Evolutionary conservation across 75 land plant genomes (phyloP), one percentile per base, ranked within the genome.

Genomic region (Sequoia sempervirens): DNA sequence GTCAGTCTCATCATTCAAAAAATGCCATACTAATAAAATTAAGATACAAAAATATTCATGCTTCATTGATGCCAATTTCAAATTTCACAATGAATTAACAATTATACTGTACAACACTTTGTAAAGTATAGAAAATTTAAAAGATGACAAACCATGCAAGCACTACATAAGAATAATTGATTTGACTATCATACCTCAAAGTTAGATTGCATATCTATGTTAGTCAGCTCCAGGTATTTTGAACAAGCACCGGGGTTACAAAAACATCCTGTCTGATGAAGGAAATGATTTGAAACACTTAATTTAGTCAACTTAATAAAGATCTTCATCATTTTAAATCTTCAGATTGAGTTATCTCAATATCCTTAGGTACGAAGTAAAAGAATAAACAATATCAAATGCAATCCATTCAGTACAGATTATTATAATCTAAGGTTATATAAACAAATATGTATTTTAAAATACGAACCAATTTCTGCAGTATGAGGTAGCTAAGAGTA

Each of bases 161-260:
- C 5, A 82, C 23, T 75, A 85, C 20, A 36, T 36, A n/a, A 50
- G 12, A 50, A 53, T 36, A 53, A 56, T 32, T 4, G 18, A 78
- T 8, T 66, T 74, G 1, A 47, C 1, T n/a, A 17, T 50, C 47
- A 28, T 86, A 97, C 99, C 99, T 95, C 96, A 79, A 93, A 58
- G 80, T 95, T 95, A 15, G 92, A 85, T 75, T 89, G 86, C 58
- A 97, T 87, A 80, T 97, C 98, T 10, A 83, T 70, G 80, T 93
- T 92, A 54, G 99, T 92, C 81, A 97, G 89, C 17, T 89, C 94
- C 82, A 97, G 88, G 83, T 92, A 92, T 83, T 94, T 95, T 78
- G 99, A 88, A 85, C 99, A 97, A 81, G 99, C 99, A 84, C 99
- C 99, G 61, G 99, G 99, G 84, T 97, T 97, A 87, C 99, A 97